Conservation (phyloP, 257 asterid species). For the Solanum appendiculatum region DNA sequence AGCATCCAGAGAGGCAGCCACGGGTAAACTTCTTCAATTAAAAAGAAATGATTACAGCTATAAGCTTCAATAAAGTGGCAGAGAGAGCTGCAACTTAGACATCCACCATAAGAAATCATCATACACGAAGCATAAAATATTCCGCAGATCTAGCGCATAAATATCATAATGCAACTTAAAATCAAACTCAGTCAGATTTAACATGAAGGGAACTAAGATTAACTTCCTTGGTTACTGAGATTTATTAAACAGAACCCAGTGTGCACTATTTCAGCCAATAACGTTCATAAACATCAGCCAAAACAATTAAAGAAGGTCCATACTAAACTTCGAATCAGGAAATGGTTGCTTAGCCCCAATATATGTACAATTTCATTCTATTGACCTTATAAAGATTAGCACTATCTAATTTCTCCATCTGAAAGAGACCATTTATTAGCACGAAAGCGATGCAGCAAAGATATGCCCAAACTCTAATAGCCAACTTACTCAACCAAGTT, state of each 20-base stretch:
- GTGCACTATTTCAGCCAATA: not conserved
- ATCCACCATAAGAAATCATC: not conserved
- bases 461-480: not conserved
- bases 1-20: constrained; percentile 15
- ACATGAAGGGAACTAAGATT: not conserved
- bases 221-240: not conserved
- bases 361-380: not conserved
- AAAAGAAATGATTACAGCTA: not conserved
- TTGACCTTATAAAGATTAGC: not conserved
- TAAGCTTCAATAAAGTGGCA: not conserved
- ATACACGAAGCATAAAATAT: not conserved
- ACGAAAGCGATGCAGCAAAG: not conserved
- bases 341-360: not conserved
- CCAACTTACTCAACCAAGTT: not conserved
- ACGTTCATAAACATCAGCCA: not conserved
- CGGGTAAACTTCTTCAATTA: constrained; percentile 12
- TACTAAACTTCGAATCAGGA: not conserved
- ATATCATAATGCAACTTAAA: not conserved
- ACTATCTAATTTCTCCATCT: not conserved
- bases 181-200: not conserved
- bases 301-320: not conserved
- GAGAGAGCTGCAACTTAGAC: not conserved
- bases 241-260: not conserved
- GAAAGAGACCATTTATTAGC: not conserved
- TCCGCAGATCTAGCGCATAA: not conserved